Evolutionary conservation across 768 basidiomycete species (phyloP), one percentile per base, ranked within the genome.

Genomic region (Mycena olivaceomarginata): DNA sequence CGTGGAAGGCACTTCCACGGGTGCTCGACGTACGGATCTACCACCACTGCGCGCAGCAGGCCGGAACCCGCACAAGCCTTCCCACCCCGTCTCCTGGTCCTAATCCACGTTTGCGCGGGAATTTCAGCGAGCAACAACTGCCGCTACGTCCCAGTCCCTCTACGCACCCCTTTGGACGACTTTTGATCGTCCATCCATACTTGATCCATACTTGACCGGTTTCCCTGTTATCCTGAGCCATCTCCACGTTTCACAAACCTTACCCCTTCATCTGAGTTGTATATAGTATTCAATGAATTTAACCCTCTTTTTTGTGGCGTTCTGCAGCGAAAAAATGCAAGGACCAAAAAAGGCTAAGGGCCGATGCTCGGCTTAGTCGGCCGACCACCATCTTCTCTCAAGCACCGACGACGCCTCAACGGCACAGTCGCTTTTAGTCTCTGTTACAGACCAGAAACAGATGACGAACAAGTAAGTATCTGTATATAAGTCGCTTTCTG

Each of bases 331-430:
- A 63, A 41, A 39, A 63, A 63, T 40, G 18, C 39, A 41, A 63
- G 60, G 60, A 63, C 40, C 60, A 63, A 41, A 63, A 62, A 63
- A 63, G 60, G 60, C 60, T 63, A 60, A 37, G 31, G 31, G 59
- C 59, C 59, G 59, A 60, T 39, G 59, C 31, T 60, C 59, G 31
- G 59, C 59, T 60, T 40, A 5, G 60, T 63, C 60, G 60, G 60
- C 60, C 60, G 60, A 62, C 39, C 60, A 60, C 39, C 59, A 60
- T 41, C 39, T 63, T 20, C 31, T 63, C 37, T 41, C 16, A 41
- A 63, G 60, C 60, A 63, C 11, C 59, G 31, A 60, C 16, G 13
- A 37, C 59, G 59, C 31, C 59, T 60, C 37, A 60, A 60, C 59
- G 59, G 31, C 25, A 60, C 31, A 37, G 59, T n/a, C n/a, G n/a